Evolutionary conservation across 495 filamentous ascomycete genomes (phyloP), one percentile per base, ranked within the genome.

Genomic region (Talaromyces liani): DNA sequence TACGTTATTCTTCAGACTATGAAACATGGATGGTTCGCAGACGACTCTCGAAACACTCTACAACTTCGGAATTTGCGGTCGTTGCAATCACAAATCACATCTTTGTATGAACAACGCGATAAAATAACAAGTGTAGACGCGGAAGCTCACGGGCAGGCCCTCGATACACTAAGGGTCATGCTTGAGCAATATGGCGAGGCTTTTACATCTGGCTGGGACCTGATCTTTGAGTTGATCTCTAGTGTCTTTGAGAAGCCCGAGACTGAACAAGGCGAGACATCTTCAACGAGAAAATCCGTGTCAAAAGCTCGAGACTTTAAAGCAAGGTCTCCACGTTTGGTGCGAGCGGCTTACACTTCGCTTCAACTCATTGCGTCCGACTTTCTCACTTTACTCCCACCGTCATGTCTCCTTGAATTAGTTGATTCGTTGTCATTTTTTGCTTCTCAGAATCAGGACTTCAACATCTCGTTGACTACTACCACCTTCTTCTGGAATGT

Each of bases 401-500:
- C 87, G 56, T 79, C 83, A 29, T 94, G 90, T 72, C 85, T 97
- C 41, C 79, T 92, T 61, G 88, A 88, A 64, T 83, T 98, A 18
- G 87, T 97, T 65, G 89, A 97, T 76, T 90, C 92, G 53, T 84
- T 98, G 22, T 90, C 90, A 66, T 86, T 87, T 63, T 98, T 98
- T 75, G 90, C 88, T 60, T 84, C 85, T 2, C 93, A 98, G 71
- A 81, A 86, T 41, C 89, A 96, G 66, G 94, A 98, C 73, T 84
- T 98, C 61, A 98, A 98, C 67, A 95, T 97, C 62, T 95, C 93
- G 0, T 78, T 98, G 16, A 97, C 95, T 16, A 93, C 91, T 1
- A 88, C 94, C 10, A 96, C 93, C 0, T 95, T 95, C 69, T 96
- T 96, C 75, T 96, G 92, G 89, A 92, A 91, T 65, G 84, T 96